Conservation (phyloP, 1,139 yeast genomes). For the Candida sanyaensis region DNA sequence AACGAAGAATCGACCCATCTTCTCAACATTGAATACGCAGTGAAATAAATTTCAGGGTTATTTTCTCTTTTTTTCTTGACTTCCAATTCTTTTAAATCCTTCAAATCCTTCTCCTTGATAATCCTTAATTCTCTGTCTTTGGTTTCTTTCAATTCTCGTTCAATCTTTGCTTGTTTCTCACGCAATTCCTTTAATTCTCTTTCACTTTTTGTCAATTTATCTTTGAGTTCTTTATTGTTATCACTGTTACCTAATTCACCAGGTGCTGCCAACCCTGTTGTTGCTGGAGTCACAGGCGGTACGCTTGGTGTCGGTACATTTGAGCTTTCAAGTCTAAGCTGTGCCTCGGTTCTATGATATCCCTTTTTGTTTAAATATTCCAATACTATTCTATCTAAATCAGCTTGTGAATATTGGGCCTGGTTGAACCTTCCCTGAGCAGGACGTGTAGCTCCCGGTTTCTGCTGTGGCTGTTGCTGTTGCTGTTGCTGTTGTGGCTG, state of each 20-base stretch:
- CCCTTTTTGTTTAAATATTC: conserved; percentile 94
- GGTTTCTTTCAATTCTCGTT: conserved; percentile 41
- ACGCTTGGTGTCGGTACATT: conserved; percentile 63
- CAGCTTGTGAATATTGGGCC: conserved; percentile 63
- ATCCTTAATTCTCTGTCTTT: conserved; percentile 43
- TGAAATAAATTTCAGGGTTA: conserved; percentile 70
- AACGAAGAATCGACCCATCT: conserved; percentile 92
- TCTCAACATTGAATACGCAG: conserved; percentile 78
- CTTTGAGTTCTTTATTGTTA: conserved; percentile 30
- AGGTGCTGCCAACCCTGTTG: conserved; percentile 45
- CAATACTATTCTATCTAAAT: conserved; percentile 83
- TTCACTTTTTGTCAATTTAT: conserved; percentile 29
- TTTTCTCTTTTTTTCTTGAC: conserved; percentile 41
- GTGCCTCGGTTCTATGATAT: conserved; percentile 90
- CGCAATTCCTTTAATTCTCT: conserved; percentile 44
- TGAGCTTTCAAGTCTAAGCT: conserved; percentile 85
- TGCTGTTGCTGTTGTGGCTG: too few relatives aligned
- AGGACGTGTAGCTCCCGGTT: conserved; percentile 9
- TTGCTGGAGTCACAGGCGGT: conserved; percentile 48
- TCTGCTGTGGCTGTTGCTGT: conserved; percentile 3
- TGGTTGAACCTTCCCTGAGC: conserved; percentile 20
- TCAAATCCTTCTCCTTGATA: conserved; percentile 44
- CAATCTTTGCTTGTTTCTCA: conserved; percentile 35
- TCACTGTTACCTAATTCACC: conserved; percentile 22
- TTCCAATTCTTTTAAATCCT: conserved; percentile 42